Percentiles rank a stretch among this genome's conserved stretches.
Evolutionary conservation across 176 grass and related monocot species (phyloP).

Genomic region (Carex parvula): DNA sequence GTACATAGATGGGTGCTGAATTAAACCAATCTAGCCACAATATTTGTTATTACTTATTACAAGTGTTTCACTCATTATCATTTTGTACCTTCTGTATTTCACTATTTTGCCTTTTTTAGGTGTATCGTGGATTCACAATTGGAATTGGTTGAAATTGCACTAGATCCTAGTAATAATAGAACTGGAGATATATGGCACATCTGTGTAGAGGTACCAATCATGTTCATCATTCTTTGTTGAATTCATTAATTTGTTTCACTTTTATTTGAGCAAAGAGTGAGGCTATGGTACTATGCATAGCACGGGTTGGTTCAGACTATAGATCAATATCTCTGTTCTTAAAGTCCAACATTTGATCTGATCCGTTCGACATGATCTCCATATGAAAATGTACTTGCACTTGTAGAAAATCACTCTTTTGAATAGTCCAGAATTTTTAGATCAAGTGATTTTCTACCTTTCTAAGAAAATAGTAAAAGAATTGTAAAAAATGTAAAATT

Average conservation of each 20-base stretch:
- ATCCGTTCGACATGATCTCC: too few species aligned
- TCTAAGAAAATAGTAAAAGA: too few species aligned
- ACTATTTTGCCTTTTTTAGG: conserved; percentile 33
- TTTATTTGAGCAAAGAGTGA: neutral
- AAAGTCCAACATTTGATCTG: too few species aligned
- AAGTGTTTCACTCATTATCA: neutral
- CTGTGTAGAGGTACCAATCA: conserved; percentile 49
- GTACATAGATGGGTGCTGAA: conserved; percentile 40
- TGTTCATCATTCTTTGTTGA: neutral
- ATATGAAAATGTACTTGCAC: too few species aligned
- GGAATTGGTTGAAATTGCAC: conserved; percentile 47
- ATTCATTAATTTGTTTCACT: conserved; percentile 10
- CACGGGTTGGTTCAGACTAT: too few species aligned
- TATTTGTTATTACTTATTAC: conserved; percentile 12
- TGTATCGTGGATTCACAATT: conserved; percentile 26
- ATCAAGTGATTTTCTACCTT: too few species aligned
- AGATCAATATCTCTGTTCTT: too few species aligned
- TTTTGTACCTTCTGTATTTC: conserved; percentile 24
- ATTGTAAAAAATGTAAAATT: too few species aligned
- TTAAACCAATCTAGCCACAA: neutral
- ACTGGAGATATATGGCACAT: conserved; percentile 97
- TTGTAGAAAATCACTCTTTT: too few species aligned
- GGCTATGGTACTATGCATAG: too few species aligned
- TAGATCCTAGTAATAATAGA: conserved; percentile 65
- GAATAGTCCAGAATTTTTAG: too few species aligned